A percentile compares a stretch with the other conserved stretches of the same genome.
Conservation (phyloP, 345 rosid species). For the Salix udensis region DNA sequence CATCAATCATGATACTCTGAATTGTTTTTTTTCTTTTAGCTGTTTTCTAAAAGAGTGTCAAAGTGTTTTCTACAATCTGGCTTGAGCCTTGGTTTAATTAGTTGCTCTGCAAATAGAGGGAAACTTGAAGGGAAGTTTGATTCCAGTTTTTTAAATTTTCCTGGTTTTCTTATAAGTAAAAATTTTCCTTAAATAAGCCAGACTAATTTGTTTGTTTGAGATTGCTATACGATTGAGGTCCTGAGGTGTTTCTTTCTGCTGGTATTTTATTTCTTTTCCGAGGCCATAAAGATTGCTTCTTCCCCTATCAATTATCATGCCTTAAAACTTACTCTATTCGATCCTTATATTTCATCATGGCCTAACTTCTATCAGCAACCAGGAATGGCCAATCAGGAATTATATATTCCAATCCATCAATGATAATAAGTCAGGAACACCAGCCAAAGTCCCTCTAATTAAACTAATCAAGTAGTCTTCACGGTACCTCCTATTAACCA, state of each 20-base stretch:
- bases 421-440: neutral
- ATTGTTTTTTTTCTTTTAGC: neutral
- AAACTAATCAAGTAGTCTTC: neutral
- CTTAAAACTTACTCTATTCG: neutral
- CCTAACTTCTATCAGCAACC: neutral
- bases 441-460: neutral
- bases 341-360: neutral
- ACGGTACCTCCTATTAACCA: neutral
- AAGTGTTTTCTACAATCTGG: neutral
- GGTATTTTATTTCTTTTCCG: neutral
- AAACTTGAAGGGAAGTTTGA: neutral
- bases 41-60: neutral
- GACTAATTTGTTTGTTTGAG: neutral
- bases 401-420: neutral
- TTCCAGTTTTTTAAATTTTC: neutral
- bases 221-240: neutral
- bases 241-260: neutral
- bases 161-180: neutral
- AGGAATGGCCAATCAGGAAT: neutral
- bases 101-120: neutral
- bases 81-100: neutral
- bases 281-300: neutral
- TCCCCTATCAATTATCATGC: neutral
- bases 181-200: neutral
- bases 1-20: neutral